Base-by-base conservation (phyloP, 257 asterid genomes). In the Petrea volubilis region DNA sequence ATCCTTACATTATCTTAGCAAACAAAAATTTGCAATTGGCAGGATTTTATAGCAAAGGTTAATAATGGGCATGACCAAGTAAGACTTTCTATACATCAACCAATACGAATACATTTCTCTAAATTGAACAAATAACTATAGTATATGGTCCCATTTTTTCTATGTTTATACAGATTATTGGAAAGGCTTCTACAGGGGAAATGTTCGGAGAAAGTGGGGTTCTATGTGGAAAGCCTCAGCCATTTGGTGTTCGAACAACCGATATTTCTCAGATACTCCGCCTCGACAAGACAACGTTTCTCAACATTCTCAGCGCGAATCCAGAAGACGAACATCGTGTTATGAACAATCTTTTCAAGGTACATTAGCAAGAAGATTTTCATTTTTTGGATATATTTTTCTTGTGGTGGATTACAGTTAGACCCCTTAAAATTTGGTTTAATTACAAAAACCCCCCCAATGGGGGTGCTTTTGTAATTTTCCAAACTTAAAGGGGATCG, bases 191-290 rank as follows among this genome's bases (percentile, higher is more conserved):
- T 1, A 46, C 79, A 38, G 87, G 85, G 64, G 88, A 86, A 52
- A 81, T 81, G 27, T 80, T 83, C 29, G 91, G 91, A 72, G 91
- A 86, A 67, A 73, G 81, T 17, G 84, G 88, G 12, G 80, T 83
- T 46, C 53, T 86, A 44, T 81, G 76, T n/a, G 76, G 69, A 27
- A 81, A 78, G 78, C 73, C 87, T 17, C 88, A 79, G 73, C 85
- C 83, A 0, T 77, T 74, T 17, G 81, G 87, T 6, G 88, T 70
- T 27, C 83, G 87, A 64, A 83, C 91, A 1, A 53, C 79, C 18
- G 82, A 81, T 25, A 58, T 83, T 38, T 83, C 84, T 38, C 88
- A 83, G 59, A 72, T 81, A n/a, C 64, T 86, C 44, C 71, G 83
- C 44, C 57, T 86, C 18, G 75, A 75, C 70, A 83, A 70, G 78